Percentiles rank a stretch among this genome's conserved stretches.
Conservation (phyloP, 2,329 filamentous ascomycete genomes). For the Neopestalotiopsis sp. region DNA sequence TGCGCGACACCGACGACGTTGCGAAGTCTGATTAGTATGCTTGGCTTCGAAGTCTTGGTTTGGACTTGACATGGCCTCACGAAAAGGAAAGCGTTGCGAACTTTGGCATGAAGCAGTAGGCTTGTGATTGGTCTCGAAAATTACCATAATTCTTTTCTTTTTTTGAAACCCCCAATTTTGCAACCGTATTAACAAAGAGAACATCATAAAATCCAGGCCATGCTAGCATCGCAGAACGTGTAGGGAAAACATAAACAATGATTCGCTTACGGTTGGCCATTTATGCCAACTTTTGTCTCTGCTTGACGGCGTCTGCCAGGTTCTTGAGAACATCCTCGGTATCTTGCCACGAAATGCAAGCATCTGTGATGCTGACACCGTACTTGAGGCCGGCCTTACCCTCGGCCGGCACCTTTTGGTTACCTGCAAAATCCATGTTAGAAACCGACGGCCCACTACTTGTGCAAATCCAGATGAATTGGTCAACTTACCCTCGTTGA, state of each 20-base stretch:
- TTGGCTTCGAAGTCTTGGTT: neutral
- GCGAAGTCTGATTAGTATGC: neutral
- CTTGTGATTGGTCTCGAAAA: neutral
- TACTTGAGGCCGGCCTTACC: conserved; percentile 86
- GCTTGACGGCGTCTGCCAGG: conserved; percentile 80
- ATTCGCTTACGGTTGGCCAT: conserved; percentile 27
- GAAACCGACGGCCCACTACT: neutral
- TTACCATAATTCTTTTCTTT: neutral
- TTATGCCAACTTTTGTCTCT: conserved; percentile 61
- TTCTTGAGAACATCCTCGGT: conserved; percentile 79
- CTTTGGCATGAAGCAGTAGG: neutral
- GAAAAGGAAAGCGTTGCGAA: neutral
- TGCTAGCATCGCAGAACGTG: neutral
- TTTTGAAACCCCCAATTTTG: neutral
- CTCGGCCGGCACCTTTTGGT: conserved; percentile 89
- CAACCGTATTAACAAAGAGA: neutral
- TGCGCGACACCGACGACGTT: neutral
- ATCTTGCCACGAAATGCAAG: conserved; percentile 93
- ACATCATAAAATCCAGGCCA: neutral
- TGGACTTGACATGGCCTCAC: neutral
- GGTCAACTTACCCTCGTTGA: conserved; percentile 76
- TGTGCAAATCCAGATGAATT: too few species aligned
- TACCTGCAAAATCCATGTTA: conserved; percentile 54
- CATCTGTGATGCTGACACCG: conserved; percentile 96
- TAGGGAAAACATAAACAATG: conserved; percentile 3